These are phyloP conservation scores for Fusarium multiceps DNA, from an alignment of 2,329 filamentous ascomycete genomes.

Conservation along the genomic window DNA sequence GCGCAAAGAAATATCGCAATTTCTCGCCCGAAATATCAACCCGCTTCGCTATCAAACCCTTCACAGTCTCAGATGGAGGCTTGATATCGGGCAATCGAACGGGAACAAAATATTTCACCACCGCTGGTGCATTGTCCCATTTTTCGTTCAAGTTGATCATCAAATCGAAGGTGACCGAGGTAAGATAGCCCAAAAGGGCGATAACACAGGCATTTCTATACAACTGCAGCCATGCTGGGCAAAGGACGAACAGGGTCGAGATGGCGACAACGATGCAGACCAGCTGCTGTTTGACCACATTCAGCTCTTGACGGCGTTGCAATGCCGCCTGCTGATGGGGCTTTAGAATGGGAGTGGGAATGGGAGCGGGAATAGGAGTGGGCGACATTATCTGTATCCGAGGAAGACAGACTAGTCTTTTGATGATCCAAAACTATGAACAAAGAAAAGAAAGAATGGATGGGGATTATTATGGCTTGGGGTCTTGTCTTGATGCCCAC, in stretches of 20 bases:
- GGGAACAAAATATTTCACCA: slow-evolving; percentile 28
- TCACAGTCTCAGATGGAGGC: slow-evolving; percentile 21
- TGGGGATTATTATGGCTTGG: neutral
- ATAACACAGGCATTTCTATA: slow-evolving; percentile 24
- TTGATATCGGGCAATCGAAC: slow-evolving; percentile 1
- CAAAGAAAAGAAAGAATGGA: neutral
- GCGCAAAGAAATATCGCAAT: neutral
- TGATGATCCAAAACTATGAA: neutral
- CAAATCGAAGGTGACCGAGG: slow-evolving; percentile 5
- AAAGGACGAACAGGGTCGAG: slow-evolving; percentile 15
- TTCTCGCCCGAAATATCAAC: neutral
- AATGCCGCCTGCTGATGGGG: neutral
- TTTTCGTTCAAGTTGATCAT: slow-evolving; percentile 11
- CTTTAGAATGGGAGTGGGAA: neutral
- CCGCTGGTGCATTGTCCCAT: slow-evolving; percentile 18
- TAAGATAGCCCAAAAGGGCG: slow-evolving; percentile 23
- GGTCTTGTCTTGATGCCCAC: slow-evolving; percentile 8
- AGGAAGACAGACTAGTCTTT: neutral
- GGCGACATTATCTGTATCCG: slow-evolving; percentile 1
- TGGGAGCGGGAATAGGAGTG: neutral
- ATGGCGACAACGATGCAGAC: slow-evolving; percentile 13
- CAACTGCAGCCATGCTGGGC: slow-evolving; percentile 16
- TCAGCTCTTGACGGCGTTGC: slow-evolving; percentile 11
- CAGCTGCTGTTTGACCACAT: slow-evolving; percentile 20
- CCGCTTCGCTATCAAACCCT: neutral